Conservation (phyloP, 805 yeast species). For the Pichia kluyveri region DNA sequence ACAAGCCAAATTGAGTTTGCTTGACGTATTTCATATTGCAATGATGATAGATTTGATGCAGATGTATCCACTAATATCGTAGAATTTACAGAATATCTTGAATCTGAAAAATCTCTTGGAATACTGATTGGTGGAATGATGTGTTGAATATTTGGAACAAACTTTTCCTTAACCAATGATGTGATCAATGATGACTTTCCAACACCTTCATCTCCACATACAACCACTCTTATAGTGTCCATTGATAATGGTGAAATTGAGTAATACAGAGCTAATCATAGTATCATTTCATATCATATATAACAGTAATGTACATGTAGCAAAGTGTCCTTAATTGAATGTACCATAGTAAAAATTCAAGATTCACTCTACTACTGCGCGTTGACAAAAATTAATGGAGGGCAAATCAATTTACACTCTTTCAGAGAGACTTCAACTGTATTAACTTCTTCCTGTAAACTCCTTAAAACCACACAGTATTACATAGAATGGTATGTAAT, state of each 20-base stretch:
- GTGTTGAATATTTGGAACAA: constrained; percentile 66
- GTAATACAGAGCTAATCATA: not conserved
- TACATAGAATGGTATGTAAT: not conserved
- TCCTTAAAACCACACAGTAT: too few species aligned
- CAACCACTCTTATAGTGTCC: constrained; percentile 67
- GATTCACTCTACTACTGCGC: too few species aligned
- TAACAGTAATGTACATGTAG: too few species aligned
- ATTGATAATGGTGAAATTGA: constrained; percentile 1
- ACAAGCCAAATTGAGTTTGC: constrained; percentile 95
- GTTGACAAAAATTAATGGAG: too few species aligned
- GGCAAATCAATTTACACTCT: too few species aligned
- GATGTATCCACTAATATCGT: constrained; percentile 78
- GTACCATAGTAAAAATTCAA: too few species aligned
- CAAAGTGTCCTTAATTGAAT: too few species aligned
- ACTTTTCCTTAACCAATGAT: constrained; percentile 72
- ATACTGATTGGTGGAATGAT: constrained; percentile 79
- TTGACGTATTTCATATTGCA: constrained; percentile 67
- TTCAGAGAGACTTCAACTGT: too few species aligned
- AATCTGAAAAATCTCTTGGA: constrained; percentile 59
- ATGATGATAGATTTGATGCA: constrained; percentile 46
- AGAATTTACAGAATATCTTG: constrained; percentile 49
- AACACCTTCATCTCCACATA: constrained; percentile 92
- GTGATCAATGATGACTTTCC: constrained; percentile 78
- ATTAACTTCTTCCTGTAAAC: too few species aligned
- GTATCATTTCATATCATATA: too few species aligned